These are phyloP conservation scores for Paramecium caudatum DNA, from an alignment of 73 alveolate genomes.

Conservation along the genomic window DNA sequence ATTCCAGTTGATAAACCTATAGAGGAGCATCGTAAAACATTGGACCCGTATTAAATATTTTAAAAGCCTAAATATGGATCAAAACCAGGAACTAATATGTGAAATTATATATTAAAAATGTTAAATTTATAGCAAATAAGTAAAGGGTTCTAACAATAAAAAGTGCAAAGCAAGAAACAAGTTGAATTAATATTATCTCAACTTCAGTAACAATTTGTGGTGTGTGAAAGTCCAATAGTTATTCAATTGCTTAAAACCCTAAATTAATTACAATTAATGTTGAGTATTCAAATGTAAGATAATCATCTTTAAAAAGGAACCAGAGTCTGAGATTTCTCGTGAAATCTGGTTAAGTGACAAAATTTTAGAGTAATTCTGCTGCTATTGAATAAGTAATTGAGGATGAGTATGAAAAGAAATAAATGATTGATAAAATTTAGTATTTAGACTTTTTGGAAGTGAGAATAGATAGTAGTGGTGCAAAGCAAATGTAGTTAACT, in stretches of 20 bases:
- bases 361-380: not conserved
- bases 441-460: not conserved
- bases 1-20: conserved; percentile 19
- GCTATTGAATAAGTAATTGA: not conserved
- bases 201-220: not conserved
- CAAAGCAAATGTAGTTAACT: not conserved
- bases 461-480: not conserved
- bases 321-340: not conserved
- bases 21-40: not conserved
- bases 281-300: not conserved
- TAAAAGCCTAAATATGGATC: conserved; percentile 25
- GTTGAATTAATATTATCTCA: not conserved
- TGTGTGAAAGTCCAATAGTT: not conserved
- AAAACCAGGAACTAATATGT: not conserved
- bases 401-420: not conserved
- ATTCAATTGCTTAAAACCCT: not conserved
- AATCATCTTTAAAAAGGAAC: not conserved
- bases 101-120: conserved; percentile 18
- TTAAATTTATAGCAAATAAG: not conserved
- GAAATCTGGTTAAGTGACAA: not conserved
- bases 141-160: not conserved
- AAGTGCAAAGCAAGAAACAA: not conserved
- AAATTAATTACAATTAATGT: not conserved
- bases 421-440: not conserved
- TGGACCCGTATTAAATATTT: not conserved